Base-by-base conservation (phyloP, 129 eudicot genomes). In the Dittrichia graveolens region DNA sequence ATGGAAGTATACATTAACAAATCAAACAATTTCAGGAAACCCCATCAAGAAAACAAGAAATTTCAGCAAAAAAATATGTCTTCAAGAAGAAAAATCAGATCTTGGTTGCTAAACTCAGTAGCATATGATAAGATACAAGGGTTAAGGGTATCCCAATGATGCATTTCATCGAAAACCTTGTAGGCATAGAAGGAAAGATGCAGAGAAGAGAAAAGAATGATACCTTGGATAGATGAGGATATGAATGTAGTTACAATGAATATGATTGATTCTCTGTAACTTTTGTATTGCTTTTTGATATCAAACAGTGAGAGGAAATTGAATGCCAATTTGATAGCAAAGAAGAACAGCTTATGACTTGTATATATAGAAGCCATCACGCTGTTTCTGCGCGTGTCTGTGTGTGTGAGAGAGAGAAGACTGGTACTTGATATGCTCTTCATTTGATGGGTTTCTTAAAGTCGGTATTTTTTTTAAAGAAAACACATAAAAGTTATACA, bases 351-450 rank as follows among this genome's bases (percentile, higher is more conserved):
- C 4, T 61, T 73, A 42, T 24, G 31, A 24, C 31, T 24, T 24
- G 31, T 35, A 73, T 46, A 60, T 78, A 78, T 76, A 76, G 73
- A 78, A 71, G 34, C 19, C 45, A 71, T 71, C 67, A 78, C 60
- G 82, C 63, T 31, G 73, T 62, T 78, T 78, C 73, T 59, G 47
- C 42, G 60, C 57, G 47, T 69, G 75, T 10, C 69, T 40, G 63
- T 41, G 57, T 39, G 9, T 44, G 48, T 5, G 6, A 24, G 60
- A 67, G 43, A 67, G 45, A 40, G 39, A n/a, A 58, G 31, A 24
- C 31, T 24, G 31, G 31, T 24, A 24, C 31, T 0, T 24, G 31
- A 24, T 24, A 24, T 24, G 31, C 31, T 24, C 0, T 24, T 24
- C 31, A 24, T 24, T 24, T 24, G 31, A 24, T 24, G 31, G 31